Evolutionary conservation across 2,329 filamentous ascomycete species (phyloP).

Genomic region (Nigrospora oryzae): DNA sequence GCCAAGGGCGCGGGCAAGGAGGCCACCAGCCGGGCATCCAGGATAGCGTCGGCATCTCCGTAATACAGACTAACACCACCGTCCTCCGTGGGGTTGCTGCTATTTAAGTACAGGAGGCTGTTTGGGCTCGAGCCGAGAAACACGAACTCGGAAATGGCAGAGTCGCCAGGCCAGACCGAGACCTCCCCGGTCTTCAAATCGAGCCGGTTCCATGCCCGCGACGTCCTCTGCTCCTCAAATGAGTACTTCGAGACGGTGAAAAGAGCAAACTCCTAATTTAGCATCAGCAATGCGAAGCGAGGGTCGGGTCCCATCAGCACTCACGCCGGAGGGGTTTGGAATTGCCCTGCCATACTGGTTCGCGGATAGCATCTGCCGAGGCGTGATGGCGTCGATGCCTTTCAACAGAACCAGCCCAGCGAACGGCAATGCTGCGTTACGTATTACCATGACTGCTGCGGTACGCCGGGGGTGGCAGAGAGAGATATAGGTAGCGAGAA

Average conservation of each 20-base stretch:
- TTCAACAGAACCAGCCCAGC: conserved; percentile 13
- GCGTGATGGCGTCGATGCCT: conserved; percentile 18
- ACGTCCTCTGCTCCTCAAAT: conserved; percentile 44
- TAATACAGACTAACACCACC: conserved; percentile 29
- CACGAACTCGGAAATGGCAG: conserved; percentile 46
- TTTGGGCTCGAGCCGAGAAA: conserved; percentile 35
- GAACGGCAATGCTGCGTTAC: background rate
- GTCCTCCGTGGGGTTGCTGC: conserved; percentile 33
- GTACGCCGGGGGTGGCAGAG: no score
- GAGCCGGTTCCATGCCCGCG: conserved; percentile 41
- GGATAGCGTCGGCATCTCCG: conserved; percentile 20
- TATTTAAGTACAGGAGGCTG: conserved; percentile 41
- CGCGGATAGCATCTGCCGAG: conserved; percentile 21
- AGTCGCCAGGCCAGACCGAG: conserved; percentile 40
- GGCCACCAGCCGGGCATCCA: conserved; percentile 20
- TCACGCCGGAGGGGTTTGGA: conserved; percentile 22
- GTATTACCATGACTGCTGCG: no score
- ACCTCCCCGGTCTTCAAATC: conserved; percentile 45
- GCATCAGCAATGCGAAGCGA: conserved; percentile 6
- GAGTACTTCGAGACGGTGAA: conserved; percentile 48
- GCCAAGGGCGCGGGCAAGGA: conserved; percentile 28
- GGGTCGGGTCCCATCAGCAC: conserved; percentile 4
- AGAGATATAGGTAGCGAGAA: no score
- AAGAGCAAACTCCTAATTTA: conserved; percentile 29
- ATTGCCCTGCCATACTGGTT: conserved; percentile 21